phyloP scores from a whole-genome alignment of 345 rosid genomes.

The Citrus hindsii region DNA sequence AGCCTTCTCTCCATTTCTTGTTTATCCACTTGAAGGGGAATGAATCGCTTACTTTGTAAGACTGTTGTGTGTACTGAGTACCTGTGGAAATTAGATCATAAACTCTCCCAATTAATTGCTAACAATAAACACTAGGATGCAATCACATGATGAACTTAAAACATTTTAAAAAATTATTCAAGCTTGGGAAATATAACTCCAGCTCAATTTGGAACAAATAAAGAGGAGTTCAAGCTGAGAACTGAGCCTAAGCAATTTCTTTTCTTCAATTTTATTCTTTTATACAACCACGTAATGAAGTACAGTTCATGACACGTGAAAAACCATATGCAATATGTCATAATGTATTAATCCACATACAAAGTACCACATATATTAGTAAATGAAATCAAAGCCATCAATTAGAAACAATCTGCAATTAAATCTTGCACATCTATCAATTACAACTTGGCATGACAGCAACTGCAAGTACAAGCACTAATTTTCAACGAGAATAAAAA shows the following conservation, averaged over 20 bases:
- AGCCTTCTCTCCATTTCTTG: conserved; percentile 99
- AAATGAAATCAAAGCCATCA: background rate
- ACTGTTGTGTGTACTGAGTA: conserved; percentile 85
- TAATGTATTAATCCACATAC: too few relatives aligned
- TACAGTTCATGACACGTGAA: background rate
- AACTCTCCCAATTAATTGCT: background rate
- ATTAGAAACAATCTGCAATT: background rate
- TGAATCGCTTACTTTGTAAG: conserved; percentile 92
- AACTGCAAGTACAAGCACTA: background rate
- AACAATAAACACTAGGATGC: background rate
- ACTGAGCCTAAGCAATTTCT: background rate
- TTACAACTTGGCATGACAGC: background rate
- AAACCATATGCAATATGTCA: background rate
- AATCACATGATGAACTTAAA: background rate
- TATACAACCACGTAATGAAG: background rate
- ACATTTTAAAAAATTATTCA: background rate
- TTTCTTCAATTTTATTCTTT: background rate
- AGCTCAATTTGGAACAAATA: background rate
- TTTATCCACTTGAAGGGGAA: conserved; percentile 98
- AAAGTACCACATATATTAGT: too few relatives aligned
- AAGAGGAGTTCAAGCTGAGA: background rate
- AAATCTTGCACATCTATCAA: background rate
- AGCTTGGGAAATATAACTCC: background rate
- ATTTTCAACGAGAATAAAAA: background rate
- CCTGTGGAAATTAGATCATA: conserved; percentile 42